These are phyloP conservation scores for Pouteria glomerata DNA, from an alignment of 148 eudicot species.

Conservation along the genomic window DNA sequence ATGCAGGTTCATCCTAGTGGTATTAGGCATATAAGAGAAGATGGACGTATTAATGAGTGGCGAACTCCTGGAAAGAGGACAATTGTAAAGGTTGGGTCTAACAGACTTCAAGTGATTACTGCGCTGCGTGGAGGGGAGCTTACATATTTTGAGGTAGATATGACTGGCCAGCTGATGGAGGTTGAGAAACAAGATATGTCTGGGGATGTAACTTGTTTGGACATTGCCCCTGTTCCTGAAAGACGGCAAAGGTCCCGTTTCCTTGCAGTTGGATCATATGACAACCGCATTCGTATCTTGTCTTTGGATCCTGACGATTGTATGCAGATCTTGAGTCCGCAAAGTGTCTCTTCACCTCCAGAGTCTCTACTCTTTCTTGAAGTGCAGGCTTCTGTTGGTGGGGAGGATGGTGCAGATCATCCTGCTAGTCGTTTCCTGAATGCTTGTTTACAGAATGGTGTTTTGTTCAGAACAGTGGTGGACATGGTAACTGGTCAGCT, in stretches of 20 bases:
- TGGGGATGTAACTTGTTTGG: conserved; percentile 97
- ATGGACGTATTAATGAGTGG: conserved; percentile 96
- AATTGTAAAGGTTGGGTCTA: conserved; percentile 91
- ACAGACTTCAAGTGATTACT: conserved; percentile 90
- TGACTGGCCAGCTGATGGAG: conserved; percentile 91
- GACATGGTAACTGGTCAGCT: conserved; percentile 98
- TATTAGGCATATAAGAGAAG: conserved; percentile 97
- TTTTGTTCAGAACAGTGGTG: conserved; percentile 89
- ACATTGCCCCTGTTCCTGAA: conserved; percentile 98
- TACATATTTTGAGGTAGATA: conserved; percentile 91
- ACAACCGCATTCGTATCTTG: conserved; percentile 86
- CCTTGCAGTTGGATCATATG: conserved; percentile 95
- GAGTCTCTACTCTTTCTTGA: conserved; percentile 94
- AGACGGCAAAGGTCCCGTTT: conserved; percentile 92
- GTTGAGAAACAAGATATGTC: conserved; percentile 96
- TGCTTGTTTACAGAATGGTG: conserved; percentile 93
- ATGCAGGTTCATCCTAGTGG: conserved; percentile 99
- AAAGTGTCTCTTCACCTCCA: conserved; percentile 94
- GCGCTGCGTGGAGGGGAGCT: conserved; percentile 98
- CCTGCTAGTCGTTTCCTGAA: conserved; percentile 95
- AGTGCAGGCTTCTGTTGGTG: conserved; percentile 92
- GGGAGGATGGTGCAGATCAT: conserved; percentile 99
- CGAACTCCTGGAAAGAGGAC: conserved; percentile 99
- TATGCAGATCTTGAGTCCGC: conserved; percentile 90
- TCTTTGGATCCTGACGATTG: conserved; percentile 94